Percentiles rank a stretch among this genome's conserved stretches.
Evolutionary conservation across 139 green algal species (phyloP).

Genomic region (Picochlorum costavermella): DNA sequence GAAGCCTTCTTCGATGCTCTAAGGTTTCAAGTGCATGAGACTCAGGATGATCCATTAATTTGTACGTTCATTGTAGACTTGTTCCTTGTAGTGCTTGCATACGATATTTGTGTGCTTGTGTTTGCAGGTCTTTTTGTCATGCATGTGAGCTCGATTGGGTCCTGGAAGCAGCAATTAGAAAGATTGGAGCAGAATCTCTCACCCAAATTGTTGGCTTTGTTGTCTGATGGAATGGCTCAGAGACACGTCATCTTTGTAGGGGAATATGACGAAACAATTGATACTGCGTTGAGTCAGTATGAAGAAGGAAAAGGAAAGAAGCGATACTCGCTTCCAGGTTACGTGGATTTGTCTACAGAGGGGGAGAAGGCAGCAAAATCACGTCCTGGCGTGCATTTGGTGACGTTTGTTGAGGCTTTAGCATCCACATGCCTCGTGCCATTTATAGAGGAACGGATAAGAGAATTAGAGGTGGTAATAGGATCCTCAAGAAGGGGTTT

Average conservation of each 20-base stretch:
- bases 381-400: no score
- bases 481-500: constrained; percentile 53
- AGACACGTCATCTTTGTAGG: no score
- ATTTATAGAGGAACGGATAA: constrained; percentile 56
- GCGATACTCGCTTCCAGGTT: no score
- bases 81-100: neutral
- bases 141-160: neutral
- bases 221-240: no score
- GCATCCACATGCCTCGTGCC: constrained; percentile 42
- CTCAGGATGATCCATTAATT: neutral
- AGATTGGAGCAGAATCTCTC: neutral
- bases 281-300: no score
- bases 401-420: constrained; percentile 35
- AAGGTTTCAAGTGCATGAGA: neutral
- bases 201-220: neutral
- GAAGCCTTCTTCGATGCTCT: constrained; percentile 51
- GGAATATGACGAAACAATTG: no score
- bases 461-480: constrained; percentile 41
- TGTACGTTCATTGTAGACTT: neutral
- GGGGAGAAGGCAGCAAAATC: neutral
- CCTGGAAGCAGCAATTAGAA: neutral
- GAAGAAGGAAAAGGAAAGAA: no score
- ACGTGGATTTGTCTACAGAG: no score
- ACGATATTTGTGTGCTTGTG: neutral
- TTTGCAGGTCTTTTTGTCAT: neutral